Evolutionary conservation across 495 filamentous ascomycete species (phyloP).

Genomic region (Penicillium subrubescens): DNA sequence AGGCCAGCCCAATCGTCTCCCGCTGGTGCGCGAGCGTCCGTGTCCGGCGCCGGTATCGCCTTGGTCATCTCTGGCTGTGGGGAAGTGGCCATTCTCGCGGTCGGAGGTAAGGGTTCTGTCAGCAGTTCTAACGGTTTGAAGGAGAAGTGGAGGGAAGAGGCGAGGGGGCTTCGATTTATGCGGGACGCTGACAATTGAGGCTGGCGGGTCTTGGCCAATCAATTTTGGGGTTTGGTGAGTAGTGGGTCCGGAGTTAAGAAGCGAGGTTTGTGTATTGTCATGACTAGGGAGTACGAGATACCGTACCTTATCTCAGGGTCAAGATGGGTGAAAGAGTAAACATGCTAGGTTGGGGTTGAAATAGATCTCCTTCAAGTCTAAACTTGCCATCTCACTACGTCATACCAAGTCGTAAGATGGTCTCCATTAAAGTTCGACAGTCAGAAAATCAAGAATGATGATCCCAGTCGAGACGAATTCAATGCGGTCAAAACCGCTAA

Average conservation of each 20-base stretch:
- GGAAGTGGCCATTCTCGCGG: slow-evolving; percentile 8
- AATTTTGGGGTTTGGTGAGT: neutral
- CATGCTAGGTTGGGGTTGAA: too few species aligned
- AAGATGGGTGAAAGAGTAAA: neutral
- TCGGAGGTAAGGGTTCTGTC: slow-evolving; percentile 13
- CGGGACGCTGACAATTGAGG: slow-evolving; percentile 2
- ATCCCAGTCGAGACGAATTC: too few species aligned
- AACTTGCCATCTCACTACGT: too few species aligned
- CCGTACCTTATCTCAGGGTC: neutral
- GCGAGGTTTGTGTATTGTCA: slow-evolving; percentile 1
- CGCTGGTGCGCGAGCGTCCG: neutral
- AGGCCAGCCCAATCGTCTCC: slow-evolving; percentile 44
- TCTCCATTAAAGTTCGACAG: too few species aligned
- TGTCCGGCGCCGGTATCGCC: slow-evolving; percentile 13
- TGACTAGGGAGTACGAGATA: neutral
- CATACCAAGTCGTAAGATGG: too few species aligned
- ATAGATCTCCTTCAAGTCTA: too few species aligned
- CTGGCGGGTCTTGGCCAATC: slow-evolving; percentile 6
- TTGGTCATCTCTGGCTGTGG: slow-evolving; percentile 4
- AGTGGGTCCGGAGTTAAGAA: slow-evolving; percentile 11
- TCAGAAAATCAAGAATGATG: too few species aligned
- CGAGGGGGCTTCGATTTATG: slow-evolving; percentile 7
- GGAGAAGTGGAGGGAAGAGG: neutral
- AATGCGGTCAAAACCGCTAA: too few species aligned
- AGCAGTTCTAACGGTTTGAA: neutral